Evolutionary conservation across 257 asterid species (phyloP), one percentile per base, ranked within the genome.

Genomic region (Ehretia macrophylla): DNA sequence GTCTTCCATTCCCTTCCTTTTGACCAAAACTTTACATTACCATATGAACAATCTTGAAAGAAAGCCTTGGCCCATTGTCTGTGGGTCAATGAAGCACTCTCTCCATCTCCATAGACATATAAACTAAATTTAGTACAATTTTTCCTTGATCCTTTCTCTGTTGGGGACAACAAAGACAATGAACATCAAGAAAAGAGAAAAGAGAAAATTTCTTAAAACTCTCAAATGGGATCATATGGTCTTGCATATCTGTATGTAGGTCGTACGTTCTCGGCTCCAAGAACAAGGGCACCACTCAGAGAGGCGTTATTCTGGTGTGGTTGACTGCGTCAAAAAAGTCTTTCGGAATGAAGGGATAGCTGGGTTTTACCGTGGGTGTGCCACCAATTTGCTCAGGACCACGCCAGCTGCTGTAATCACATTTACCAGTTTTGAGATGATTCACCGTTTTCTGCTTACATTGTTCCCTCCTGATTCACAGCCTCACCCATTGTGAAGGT

Each of bases 351-450:
- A 84, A 48, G 99, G 97, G 14, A 58, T 88, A 54, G 55, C 87
- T 11, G 96, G 96, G 64, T 92, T 88, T 74, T 92, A 88, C 62
- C 85, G 97, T 57, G 99, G 99, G 5, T 92, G 97, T 70, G 99
- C 95, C 20, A 88, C 91, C 59, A 92, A 88, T 70, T 78, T 92
- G 58, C 76, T 92, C 64, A 81, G 97, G 66, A 92, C 97, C 54
- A 92, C 97, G 50, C 99, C 99, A 17, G 95, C 99, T 54, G 99
- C 97, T 58, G 95, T 84, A 16, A 92, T 92, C 68, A 92, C 99
- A 17, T 92, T 92, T 67, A 92, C 99, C 62, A 92, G 99, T 75
- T 92, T 88, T 61, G 99, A 88, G 79, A 92, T 88, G 97, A 88
- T 92, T 74, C 99, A 92, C 70, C 91, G 96, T 11, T 86, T 83